Conservation (phyloP, 306 rosid genomes). For the Chamaecrista fasciculata region DNA sequence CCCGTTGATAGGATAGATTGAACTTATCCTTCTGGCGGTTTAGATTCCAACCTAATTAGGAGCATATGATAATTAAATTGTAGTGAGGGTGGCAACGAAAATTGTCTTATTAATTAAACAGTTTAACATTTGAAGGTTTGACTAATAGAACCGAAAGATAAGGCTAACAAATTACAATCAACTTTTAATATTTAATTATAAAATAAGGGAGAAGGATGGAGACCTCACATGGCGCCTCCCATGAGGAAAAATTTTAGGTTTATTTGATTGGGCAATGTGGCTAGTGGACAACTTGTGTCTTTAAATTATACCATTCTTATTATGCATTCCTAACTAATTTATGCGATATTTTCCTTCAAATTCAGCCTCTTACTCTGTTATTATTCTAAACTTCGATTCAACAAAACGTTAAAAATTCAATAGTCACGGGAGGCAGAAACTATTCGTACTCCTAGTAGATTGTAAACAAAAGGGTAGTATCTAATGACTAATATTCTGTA, state of each 20-base stretch:
- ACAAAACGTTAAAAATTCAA: not conserved
- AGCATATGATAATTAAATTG: not conserved
- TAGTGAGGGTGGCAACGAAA: not conserved
- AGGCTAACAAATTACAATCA: slow-evolving; percentile 22
- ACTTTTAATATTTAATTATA: not conserved
- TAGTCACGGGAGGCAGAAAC: slow-evolving; percentile 2
- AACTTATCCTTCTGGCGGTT: not conserved
- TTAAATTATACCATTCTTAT: slow-evolving; percentile 26
- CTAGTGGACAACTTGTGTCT: slow-evolving; percentile 45
- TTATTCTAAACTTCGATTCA: slow-evolving; percentile 15
- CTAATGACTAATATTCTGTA: slow-evolving; percentile 26
- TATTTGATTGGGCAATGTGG: slow-evolving; percentile 42
- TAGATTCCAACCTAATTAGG: not conserved
- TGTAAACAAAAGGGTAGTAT: slow-evolving; percentile 25
- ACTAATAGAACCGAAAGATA: slow-evolving; percentile 8
- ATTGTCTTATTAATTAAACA: not conserved
- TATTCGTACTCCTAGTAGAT: not conserved
- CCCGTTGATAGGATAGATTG: not conserved
- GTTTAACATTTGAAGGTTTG: slow-evolving; percentile 18
- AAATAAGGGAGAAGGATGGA: slow-evolving; percentile 7
- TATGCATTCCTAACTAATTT: slow-evolving; percentile 30
- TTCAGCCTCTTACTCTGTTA: slow-evolving; percentile 1
- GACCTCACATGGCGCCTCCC: slow-evolving; percentile 33
- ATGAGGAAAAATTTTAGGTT: slow-evolving; percentile 33
- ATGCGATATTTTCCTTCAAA: not conserved